Base-by-base conservation (phyloP, 2,329 filamentous ascomycete genomes). In the Coniochaeta ligniaria region DNA sequence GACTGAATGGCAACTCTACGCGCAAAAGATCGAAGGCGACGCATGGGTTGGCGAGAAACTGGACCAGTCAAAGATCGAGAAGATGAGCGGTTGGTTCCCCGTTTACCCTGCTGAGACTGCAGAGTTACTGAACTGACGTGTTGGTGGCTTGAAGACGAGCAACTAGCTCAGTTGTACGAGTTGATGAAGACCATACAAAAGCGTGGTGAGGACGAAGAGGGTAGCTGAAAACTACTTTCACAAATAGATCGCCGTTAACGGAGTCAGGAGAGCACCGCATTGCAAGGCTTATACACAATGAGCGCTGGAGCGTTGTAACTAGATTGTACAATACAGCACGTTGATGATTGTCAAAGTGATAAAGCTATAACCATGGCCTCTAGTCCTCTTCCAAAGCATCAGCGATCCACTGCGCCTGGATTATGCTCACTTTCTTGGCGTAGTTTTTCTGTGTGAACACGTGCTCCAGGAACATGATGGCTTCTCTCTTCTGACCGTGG, bases 1-100 rank as follows among this genome's bases (percentile, higher is more conserved):
- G 67, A 94, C 91, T 0, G 93, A 98, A 74, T 99, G 94, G 94
- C 95, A 99, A 74, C 78, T 91, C 59, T 99, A 98, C 71, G 93
- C 92, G 1, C 94, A 99, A 72, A 88, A 92, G 71, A 78, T 99
- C 17, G 94, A 98, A 71, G 94, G 93, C 0, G 89, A 96, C 59
- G 74, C 82, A 0, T 98, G 95, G 95, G 81, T 83, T 62, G 94
- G 89, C 1, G 91, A 91, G 64, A 94, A 88, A 72, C 81, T 98
- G 72, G 94, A 98, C 65, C 84, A 85, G 66, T 80, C 78, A 0
- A 96, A 96, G 75, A 79, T 98, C 60, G 88, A 92, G 63, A 97
- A 96, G 75, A 91, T 98, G 92, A 98, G 90, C 73, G 93, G 92
- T 96, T 73, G 67, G 87, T 78, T 16, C 6, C 38, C 17, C 17